Evolutionary conservation across 106 monocot species (phyloP).

Genomic region (Xerophyta viscosa): DNA sequence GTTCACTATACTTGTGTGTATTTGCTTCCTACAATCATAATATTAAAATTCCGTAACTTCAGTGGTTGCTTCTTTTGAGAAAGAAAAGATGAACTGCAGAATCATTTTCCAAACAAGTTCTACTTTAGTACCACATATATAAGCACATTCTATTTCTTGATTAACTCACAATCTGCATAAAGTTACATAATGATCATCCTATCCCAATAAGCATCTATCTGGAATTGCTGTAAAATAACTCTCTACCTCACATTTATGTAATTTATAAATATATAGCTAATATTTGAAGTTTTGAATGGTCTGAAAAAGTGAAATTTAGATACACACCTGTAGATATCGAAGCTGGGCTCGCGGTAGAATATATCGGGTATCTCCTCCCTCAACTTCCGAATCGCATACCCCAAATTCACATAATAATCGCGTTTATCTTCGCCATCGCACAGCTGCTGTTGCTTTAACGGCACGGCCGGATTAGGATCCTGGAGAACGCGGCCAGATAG

Average conservation of each 20-base stretch:
- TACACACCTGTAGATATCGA: constrained; percentile 69
- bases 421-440: constrained; percentile 41
- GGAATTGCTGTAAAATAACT: no score
- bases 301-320: neutral
- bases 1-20: no score
- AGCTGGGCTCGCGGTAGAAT: constrained; percentile 54
- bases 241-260: no score
- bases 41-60: neutral
- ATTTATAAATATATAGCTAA: neutral
- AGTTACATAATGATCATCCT: no score
- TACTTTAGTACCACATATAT: no score
- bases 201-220: no score
- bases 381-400: constrained; percentile 69
- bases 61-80: neutral
- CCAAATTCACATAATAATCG: constrained; percentile 72
- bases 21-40: neutral
- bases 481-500: constrained; percentile 15
- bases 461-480: constrained; percentile 10
- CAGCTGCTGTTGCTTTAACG: constrained; percentile 12
- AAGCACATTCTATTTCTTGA: no score
- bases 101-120: neutral
- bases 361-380: constrained; percentile 64
- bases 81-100: neutral
- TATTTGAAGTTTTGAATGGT: neutral
- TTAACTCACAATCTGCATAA: no score